Base-by-base conservation (phyloP, 495 filamentous ascomycete species). In the Parathielavia hyrcaniae region DNA sequence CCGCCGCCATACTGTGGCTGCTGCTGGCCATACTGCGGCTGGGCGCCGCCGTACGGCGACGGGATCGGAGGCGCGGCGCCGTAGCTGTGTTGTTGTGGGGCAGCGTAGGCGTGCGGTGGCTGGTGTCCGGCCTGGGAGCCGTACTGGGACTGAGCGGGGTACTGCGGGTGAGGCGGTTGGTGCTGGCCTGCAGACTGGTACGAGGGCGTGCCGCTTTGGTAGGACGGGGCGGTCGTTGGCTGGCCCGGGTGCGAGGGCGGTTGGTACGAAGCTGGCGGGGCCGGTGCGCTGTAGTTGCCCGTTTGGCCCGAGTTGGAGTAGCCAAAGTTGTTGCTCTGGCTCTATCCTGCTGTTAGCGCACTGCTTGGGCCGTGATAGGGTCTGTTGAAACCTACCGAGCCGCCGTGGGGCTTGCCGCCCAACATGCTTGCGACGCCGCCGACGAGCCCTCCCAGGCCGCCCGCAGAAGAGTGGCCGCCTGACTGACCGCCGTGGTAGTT, bases 241-340 rank as follows among this genome's bases (percentile, higher is more conserved):
- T 61, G 53, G 0, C 61, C 55, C 6, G 65, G 62, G 45, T 63
- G 56, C 32, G 61, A 63, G 14, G 67, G 56, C n/a, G 62, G 58
- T 19, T 69, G 60, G 48, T 66, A 67, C 36, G 61, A 64, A 34
- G 48, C 46, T 7, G 79, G 77, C 36, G 79, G 79, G 22, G 78
- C 73, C 44, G 75, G 71, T 34, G 73, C 78, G 62, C 59, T 73
- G 59, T 83, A 83, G 36, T 67, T 65, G 19, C 76, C 71, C 39
- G 66, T 45, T 35, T 72, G 67, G 10, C 73, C 74, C 5, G 63
- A 50, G 57, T 79, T 78, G 23, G 80, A 80, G 64, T 83, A 83
- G 36, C 80, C 80, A 64, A 71, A 83, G 54, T 76, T 70, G 40
- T 59, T 70, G 40, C 58, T 61, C 63, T 75, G 49, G 14, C 9